These are phyloP conservation scores for Xylariaceae sp. DNA, from an alignment of 2,329 filamentous ascomycete genomes.

Conservation along the genomic window DNA sequence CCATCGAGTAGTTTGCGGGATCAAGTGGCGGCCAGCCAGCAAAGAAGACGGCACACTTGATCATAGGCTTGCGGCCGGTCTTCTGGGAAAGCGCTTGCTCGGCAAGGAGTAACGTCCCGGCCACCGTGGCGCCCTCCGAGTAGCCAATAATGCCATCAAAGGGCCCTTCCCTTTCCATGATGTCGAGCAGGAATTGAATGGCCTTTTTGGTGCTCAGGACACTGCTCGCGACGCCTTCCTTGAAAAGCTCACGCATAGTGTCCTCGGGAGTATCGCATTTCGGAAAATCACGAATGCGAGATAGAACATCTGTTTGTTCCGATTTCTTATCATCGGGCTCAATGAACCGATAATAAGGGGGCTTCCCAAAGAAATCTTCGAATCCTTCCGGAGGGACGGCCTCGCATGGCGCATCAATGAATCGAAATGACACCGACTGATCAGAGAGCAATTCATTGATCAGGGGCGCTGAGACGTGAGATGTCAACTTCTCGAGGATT, in stretches of 20 bases:
- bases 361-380: slow-evolving; percentile 53
- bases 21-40: slow-evolving; percentile 52
- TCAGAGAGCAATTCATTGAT: slow-evolving; percentile 46
- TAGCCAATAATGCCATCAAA: slow-evolving; percentile 35
- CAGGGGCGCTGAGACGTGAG: slow-evolving; percentile 39
- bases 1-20: slow-evolving; percentile 40
- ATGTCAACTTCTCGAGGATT: slow-evolving; percentile 15
- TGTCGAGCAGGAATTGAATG: slow-evolving; percentile 38
- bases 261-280: slow-evolving; percentile 51
- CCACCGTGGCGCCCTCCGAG: slow-evolving; percentile 33
- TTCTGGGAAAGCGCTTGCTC: slow-evolving; percentile 29
- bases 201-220: slow-evolving; percentile 39
- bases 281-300: slow-evolving; percentile 52
- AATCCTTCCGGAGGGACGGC: slow-evolving; percentile 51
- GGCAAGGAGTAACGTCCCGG: slow-evolving; percentile 30
- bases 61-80: slow-evolving; percentile 34
- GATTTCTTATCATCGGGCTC: slow-evolving; percentile 43
- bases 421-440: slow-evolving; percentile 46
- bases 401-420: slow-evolving; percentile 48
- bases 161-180: slow-evolving; percentile 33
- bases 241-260: slow-evolving; percentile 49
- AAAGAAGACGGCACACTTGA: slow-evolving; percentile 49
- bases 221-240: slow-evolving; percentile 38
- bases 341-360: slow-evolving; percentile 54
- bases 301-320: slow-evolving; percentile 44